These are phyloP conservation scores for Paratrimastix pyriformis DNA, from an alignment of 78 protist species.

Conservation along the genomic window DNA sequence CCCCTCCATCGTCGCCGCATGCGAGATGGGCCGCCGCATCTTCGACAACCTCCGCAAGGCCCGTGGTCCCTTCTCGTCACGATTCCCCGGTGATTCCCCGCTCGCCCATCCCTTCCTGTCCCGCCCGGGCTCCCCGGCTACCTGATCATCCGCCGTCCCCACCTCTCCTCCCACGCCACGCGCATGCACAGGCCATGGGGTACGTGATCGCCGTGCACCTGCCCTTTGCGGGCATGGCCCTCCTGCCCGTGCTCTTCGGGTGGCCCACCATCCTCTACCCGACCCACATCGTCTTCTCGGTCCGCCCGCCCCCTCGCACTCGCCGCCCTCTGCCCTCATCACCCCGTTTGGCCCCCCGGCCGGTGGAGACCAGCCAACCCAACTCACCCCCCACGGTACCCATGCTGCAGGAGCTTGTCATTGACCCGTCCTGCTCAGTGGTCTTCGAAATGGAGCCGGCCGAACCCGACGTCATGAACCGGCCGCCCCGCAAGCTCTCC, in stretches of 20 bases:
- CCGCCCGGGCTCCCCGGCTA: no score
- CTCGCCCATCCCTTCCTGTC: no score
- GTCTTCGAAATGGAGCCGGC: constrained; percentile 17
- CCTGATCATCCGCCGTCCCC: no score
- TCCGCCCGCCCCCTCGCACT: no score
- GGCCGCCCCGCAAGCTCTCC: neutral
- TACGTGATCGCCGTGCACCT: constrained; percentile 10
- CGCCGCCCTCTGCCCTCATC: no score
- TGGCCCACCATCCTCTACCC: constrained; percentile 1
- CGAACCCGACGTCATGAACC: neutral
- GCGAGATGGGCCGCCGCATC: constrained; percentile 9
- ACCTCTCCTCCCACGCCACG: no score
- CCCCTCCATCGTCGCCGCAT: constrained; percentile 13
- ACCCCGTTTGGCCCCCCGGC: no score
- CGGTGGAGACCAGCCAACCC: no score
- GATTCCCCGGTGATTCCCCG: no score
- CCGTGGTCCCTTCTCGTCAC: no score
- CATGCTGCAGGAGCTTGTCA: neutral
- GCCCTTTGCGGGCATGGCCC: constrained; percentile 6
- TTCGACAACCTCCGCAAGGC: constrained; percentile 8
- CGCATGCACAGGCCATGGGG: no score
- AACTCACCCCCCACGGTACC: no score
- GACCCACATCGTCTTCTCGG: neutral
- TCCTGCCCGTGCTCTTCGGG: constrained; percentile 4
- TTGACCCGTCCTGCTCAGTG: constrained; percentile 5